Evolutionary conservation across 495 filamentous ascomycete genomes (phyloP).

Genomic region (Bacidia rubella): DNA sequence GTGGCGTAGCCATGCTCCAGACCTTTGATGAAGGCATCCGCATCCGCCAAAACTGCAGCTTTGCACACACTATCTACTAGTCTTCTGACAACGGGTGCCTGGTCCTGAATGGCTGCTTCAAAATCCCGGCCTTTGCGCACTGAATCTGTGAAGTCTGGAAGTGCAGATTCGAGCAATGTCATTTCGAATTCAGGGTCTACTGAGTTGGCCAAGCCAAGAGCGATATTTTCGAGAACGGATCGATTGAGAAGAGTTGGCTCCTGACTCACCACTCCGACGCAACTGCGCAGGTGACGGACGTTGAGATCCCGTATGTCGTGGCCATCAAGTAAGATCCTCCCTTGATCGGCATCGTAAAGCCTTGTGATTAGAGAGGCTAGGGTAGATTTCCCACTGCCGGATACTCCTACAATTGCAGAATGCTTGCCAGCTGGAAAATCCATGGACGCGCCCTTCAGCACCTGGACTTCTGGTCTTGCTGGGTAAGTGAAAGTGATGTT

Average conservation of each 20-base stretch:
- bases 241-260: slow-evolving; percentile 50
- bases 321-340: slow-evolving; percentile 52
- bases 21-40: slow-evolving; percentile 29
- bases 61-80: slow-evolving; percentile 28
- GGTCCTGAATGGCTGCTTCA: slow-evolving; percentile 21
- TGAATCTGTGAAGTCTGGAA: slow-evolving; percentile 24
- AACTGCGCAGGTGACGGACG: slow-evolving; percentile 73
- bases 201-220: slow-evolving; percentile 48
- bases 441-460: slow-evolving; percentile 35
- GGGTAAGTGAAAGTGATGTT: slow-evolving; percentile 51
- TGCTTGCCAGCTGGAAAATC: slow-evolving; percentile 41
- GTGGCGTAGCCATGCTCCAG: slow-evolving; percentile 40
- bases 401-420: slow-evolving; percentile 55
- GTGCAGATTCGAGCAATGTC: slow-evolving; percentile 26
- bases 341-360: slow-evolving; percentile 37
- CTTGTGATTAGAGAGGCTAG: slow-evolving; percentile 50
- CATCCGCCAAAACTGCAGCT: slow-evolving; percentile 31
- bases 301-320: slow-evolving; percentile 68
- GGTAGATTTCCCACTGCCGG: slow-evolving; percentile 62
- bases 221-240: slow-evolving; percentile 57
- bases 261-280: slow-evolving; percentile 64
- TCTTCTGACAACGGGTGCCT: slow-evolving; percentile 23
- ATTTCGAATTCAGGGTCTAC: slow-evolving; percentile 24
- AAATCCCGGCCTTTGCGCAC: slow-evolving; percentile 27
- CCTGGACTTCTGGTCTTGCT: slow-evolving; percentile 37